Evolutionary conservation across 75 land plant species (phyloP).

Genomic region (Sequoia sempervirens): DNA sequence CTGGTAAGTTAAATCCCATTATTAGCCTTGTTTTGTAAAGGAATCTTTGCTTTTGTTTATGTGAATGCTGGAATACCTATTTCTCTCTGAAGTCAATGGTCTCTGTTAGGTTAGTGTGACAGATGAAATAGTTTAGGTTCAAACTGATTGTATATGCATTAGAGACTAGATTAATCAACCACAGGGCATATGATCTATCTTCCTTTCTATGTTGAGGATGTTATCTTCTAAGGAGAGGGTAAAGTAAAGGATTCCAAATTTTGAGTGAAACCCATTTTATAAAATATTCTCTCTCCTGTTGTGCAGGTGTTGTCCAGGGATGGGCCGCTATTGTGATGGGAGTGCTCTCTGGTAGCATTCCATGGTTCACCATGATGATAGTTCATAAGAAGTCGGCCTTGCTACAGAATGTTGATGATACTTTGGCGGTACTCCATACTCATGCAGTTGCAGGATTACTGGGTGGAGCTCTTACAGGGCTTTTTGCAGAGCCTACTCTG

Average conservation of each 20-base stretch:
- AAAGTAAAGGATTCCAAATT: background rate
- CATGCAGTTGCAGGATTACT: conserved; percentile 13
- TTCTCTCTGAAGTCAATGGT: no score
- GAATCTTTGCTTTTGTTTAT: no score
- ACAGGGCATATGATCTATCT: background rate
- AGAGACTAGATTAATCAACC: background rate
- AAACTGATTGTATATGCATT: conserved; percentile 9
- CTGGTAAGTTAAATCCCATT: conserved; percentile 31
- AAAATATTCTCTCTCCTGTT: background rate
- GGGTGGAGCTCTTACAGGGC: conserved; percentile 15
- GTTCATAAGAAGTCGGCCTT: conserved; percentile 50
- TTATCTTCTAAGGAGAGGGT: background rate
- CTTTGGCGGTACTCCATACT: no score
- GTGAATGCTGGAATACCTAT: background rate
- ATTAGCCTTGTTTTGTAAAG: conserved; percentile 12
- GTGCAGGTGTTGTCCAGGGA: no score
- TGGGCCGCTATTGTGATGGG: no score
- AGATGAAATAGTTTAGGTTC: no score
- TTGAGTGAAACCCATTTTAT: background rate
- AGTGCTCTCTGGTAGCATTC: conserved; percentile 26
- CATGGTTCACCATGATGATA: conserved; percentile 82
- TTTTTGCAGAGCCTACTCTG: conserved; percentile 17
- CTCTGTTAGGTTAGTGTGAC: no score
- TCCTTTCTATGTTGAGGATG: background rate
- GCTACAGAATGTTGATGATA: no score